Evolutionary conservation across 1,139 yeast species (phyloP).

Genomic region (Lodderomyces parapsilosis): DNA sequence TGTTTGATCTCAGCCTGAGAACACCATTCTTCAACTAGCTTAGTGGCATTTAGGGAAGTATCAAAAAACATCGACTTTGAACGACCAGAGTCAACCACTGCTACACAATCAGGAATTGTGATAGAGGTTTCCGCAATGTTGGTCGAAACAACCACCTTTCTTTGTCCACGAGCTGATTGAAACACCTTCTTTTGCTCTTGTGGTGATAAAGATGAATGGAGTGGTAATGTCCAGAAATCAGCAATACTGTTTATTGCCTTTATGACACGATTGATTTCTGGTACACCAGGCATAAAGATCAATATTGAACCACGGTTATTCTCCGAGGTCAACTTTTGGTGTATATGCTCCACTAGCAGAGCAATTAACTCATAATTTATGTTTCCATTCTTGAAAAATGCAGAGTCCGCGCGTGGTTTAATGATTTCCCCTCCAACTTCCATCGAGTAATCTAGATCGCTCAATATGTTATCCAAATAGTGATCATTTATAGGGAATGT

Average conservation of each 20-base stretch:
- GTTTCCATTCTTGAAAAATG: constrained; percentile 60
- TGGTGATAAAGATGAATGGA: constrained; percentile 85
- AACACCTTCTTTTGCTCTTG: constrained; percentile 81
- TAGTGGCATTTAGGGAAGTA: constrained; percentile 62
- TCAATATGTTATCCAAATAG: constrained; percentile 66
- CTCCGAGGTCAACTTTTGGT: constrained; percentile 39
- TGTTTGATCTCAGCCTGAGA: constrained; percentile 91
- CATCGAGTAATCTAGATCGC: constrained; percentile 53
- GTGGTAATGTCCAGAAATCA: constrained; percentile 56
- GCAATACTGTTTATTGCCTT: constrained; percentile 22
- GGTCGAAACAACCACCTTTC: constrained; percentile 88
- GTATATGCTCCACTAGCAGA: constrained; percentile 52
- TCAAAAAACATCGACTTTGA: constrained; percentile 79
- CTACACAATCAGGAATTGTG: constrained; percentile 92
- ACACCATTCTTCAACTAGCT: constrained; percentile 79
- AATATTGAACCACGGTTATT: constrained; percentile 69
- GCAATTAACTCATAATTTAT: constrained; percentile 74
- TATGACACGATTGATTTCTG: constrained; percentile 66
- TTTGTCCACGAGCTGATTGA: constrained; percentile 46
- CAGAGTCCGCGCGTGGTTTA: constrained; percentile 61
- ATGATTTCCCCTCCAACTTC: constrained; percentile 42
- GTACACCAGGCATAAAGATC: constrained; percentile 86
- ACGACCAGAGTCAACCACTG: constrained; percentile 84
- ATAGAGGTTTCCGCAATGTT: constrained; percentile 88
- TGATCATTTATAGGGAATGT: constrained; percentile 85